Conservation (phyloP, 331 rosid genomes). For the Prunus yedoensis region DNA sequence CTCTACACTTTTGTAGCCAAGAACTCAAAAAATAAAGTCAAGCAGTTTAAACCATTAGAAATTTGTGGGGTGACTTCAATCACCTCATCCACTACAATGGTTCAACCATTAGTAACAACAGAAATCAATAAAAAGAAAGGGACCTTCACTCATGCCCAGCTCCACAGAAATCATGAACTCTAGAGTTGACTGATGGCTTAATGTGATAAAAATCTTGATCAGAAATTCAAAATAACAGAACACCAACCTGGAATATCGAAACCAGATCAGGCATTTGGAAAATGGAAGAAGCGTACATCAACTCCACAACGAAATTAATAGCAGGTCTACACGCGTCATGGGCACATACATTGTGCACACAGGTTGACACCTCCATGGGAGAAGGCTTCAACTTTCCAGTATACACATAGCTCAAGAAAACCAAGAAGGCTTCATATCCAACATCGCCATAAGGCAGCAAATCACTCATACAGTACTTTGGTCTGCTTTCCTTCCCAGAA, state of each 20-base stretch:
- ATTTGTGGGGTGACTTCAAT: no score
- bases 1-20: no score
- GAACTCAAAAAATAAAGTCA: no score
- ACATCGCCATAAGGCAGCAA: conserved; percentile 50
- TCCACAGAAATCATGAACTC: no score
- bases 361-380: conserved; percentile 51
- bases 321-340: conserved; percentile 64
- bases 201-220: not conserved
- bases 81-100: no score
- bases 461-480: conserved; percentile 34
- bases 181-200: no score
- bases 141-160: no score
- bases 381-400: conserved; percentile 50
- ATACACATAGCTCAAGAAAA: conserved; percentile 49
- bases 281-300: conserved; percentile 51
- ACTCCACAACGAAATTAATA: conserved; percentile 45
- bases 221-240: not conserved
- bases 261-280: conserved; percentile 53
- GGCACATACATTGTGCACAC: conserved; percentile 44
- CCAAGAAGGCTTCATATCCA: conserved; percentile 50
- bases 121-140: no score
- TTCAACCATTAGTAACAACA: no score
- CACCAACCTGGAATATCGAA: conserved; percentile 48
- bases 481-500: conserved; percentile 33
- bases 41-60: no score